Conservation (phyloP, 73 alveolate genomes). For the Durusdinium trenchii region DNA sequence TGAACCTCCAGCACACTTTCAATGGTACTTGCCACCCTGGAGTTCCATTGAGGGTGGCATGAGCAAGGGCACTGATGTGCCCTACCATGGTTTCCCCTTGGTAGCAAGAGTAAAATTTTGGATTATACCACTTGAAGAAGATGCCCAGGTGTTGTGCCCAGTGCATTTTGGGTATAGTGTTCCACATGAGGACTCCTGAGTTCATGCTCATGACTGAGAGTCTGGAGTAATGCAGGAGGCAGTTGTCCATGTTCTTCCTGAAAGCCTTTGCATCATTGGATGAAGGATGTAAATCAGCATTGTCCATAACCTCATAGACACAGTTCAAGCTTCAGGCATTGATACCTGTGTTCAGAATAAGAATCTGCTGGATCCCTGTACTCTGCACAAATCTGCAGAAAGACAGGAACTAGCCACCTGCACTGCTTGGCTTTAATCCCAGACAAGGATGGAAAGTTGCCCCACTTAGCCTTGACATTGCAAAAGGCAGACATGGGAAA, state of each 20-base stretch:
- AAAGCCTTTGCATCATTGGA: background rate
- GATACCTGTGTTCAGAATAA: background rate
- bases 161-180: background rate
- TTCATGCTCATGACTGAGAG: background rate
- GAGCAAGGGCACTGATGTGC: background rate
- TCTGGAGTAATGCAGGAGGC: background rate
- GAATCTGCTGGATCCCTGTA: background rate
- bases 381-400: background rate
- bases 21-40: background rate
- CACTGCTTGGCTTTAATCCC: conserved; percentile 35
- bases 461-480: background rate
- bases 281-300: background rate
- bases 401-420: background rate
- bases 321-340: background rate
- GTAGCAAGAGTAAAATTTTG: background rate
- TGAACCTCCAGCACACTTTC: background rate
- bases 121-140: background rate
- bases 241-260: background rate
- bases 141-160: background rate
- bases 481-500: background rate
- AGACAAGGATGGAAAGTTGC: background rate
- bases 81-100: conserved; percentile 23
- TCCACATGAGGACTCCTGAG: background rate
- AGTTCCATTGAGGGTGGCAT: background rate
- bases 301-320: background rate